Evolutionary conservation across 805 yeast species (phyloP), one percentile per base, ranked within the genome.

Genomic region (Candida arabinofermentans): DNA sequence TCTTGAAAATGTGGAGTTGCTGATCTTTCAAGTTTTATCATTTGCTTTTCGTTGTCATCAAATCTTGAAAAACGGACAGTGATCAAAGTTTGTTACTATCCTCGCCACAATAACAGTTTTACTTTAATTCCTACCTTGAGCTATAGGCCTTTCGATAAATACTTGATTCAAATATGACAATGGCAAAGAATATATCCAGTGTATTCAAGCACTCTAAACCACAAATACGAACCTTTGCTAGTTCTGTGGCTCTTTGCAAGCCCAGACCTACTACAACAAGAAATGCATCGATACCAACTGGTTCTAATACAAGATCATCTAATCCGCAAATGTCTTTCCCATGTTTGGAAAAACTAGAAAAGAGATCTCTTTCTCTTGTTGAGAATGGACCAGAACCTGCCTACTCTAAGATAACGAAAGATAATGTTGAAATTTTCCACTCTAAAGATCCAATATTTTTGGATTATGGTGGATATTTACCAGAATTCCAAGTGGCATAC

Each of bases 341-440:
- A 5, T 89, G 96, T 61, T 68, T 89, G 27, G 97, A 89, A 62
- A 79, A 74, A 51, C 67, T 83, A 19, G 95, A 88, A 50, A 67
- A 70, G 41, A 74, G 79, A 49, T 68, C 58, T 6, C 58, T 59
- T 40, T 47, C 57, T 1, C 63, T 78, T 4, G 61, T 77, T 37
- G 83, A 81, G 39, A 71, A 77, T 35, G 89, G 93, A 1, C 95
- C 95, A 2, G 96, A 89, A 55, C 97, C 97, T 0, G 75, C 83
- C 1, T 90, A 89, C 62, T 72, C 89, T 1, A 71, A 72, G 46
- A 82, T 85, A 5, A 75, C 74, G 37, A 65, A 72, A 19, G 69
- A 79, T 3, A 95, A 95, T 2, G 88, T 80, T 54, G 71, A 84
- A 43, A 54, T 73, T 2, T 88, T 62, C 60, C 65, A 68, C 37